These are phyloP conservation scores for Phaeoacremonium minimum DNA, from an alignment of 2,329 filamentous ascomycete species.

Conservation along the genomic window DNA sequence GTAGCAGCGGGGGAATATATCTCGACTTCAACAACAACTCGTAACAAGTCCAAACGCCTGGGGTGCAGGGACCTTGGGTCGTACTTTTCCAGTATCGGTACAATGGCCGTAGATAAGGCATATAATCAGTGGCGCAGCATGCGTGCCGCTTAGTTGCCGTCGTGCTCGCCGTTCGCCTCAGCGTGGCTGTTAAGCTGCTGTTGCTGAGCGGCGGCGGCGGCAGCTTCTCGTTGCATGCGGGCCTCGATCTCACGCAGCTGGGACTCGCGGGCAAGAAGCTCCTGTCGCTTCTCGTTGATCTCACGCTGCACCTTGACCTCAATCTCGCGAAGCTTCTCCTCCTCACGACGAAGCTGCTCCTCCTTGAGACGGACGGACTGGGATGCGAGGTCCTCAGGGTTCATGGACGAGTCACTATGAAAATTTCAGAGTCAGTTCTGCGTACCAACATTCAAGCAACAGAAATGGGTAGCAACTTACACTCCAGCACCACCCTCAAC, in stretches of 20 bases:
- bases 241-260: slow-evolving; percentile 98
- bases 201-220: slow-evolving; percentile 38
- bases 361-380: slow-evolving; percentile 99
- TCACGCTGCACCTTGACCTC: slow-evolving; percentile 99
- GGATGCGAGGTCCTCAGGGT: slow-evolving; percentile 92
- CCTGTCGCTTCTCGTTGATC: slow-evolving; percentile 99
- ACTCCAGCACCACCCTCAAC: slow-evolving; percentile 84
- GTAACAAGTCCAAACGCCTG: slow-evolving; percentile 43
- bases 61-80: slow-evolving; percentile 39
- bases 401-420: slow-evolving; percentile 79
- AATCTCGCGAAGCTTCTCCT: slow-evolving; percentile 99
- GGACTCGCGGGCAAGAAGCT: slow-evolving; percentile 93
- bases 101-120: slow-evolving; percentile 15
- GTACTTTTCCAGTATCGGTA: slow-evolving; percentile 18
- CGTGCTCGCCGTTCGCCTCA: slow-evolving; percentile 53
- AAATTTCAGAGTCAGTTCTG: slow-evolving; percentile 1
- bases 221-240: slow-evolving; percentile 86
- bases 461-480: slow-evolving; percentile 56
- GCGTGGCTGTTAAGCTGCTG: slow-evolving; percentile 21
- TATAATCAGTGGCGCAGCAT: too few species aligned
- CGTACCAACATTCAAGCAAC: background rate
- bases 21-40: slow-evolving; percentile 37
- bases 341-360: slow-evolving; percentile 96
- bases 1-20: slow-evolving; percentile 37
- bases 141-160: slow-evolving; percentile 37